These are phyloP conservation scores for Lactarius hengduanensis DNA, from an alignment of 768 basidiomycete genomes.

Conservation along the genomic window DNA sequence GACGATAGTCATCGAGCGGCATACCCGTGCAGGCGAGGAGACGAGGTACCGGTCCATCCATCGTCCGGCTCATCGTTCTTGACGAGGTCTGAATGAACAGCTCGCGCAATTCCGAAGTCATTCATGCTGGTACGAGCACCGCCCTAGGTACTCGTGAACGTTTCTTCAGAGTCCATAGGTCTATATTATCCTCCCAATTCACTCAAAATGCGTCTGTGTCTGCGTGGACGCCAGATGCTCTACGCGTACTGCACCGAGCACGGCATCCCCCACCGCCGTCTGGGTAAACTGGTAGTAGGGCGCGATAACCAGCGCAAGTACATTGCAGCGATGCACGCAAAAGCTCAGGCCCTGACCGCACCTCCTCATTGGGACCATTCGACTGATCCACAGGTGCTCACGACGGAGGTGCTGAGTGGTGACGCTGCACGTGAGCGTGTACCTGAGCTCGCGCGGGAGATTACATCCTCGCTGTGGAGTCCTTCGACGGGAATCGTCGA, in stretches of 20 bases:
- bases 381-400: constrained; percentile 43
- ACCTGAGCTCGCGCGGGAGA: constrained; percentile 73
- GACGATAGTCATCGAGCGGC: constrained; percentile 81
- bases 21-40: constrained; percentile 74
- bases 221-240: constrained; percentile 81
- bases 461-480: constrained; percentile 73
- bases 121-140: constrained; percentile 68
- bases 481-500: constrained; percentile 90
- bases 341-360: constrained; percentile 55
- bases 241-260: constrained; percentile 69
- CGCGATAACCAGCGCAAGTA: constrained; percentile 63
- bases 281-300: constrained; percentile 91
- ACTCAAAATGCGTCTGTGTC: constrained; percentile 81
- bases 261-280: constrained; percentile 65
- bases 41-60: constrained; percentile 54
- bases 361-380: constrained; percentile 41
- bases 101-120: constrained; percentile 92
- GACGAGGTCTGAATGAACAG: constrained; percentile 40
- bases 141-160: neutral
- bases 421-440: constrained; percentile 71
- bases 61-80: constrained; percentile 6
- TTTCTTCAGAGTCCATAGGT: constrained; percentile 44
- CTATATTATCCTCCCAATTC: constrained; percentile 83
- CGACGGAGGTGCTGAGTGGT: constrained; percentile 66
- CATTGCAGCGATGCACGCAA: constrained; percentile 63